Conservation (phyloP, 73 alveolate genomes). For the Tetrahymena thermophila region DNA sequence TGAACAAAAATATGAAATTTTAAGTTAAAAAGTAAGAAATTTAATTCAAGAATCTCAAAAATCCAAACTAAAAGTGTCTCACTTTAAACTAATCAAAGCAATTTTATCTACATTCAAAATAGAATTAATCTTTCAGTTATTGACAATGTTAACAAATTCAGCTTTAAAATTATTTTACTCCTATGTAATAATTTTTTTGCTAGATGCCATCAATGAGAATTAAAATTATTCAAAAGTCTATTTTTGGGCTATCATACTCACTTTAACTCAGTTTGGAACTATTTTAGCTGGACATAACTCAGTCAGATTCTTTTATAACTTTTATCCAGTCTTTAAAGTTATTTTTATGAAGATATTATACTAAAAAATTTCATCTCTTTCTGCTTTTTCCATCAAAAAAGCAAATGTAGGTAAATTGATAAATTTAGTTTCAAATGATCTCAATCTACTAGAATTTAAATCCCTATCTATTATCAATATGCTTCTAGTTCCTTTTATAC, state of each 20-base stretch:
- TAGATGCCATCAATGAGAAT: background rate
- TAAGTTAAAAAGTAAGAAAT: background rate
- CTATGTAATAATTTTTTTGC: background rate
- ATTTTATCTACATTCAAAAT: background rate
- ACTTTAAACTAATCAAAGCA: background rate
- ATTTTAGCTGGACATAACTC: background rate
- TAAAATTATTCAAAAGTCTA: background rate
- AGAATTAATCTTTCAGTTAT: background rate
- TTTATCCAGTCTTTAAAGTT: background rate
- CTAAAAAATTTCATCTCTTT: background rate
- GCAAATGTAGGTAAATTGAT: slow-evolving; percentile 24
- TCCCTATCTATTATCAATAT: background rate
- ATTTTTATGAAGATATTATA: background rate
- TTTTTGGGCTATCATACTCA: background rate
- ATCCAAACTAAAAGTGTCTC: background rate
- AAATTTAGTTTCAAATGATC: slow-evolving; percentile 33
- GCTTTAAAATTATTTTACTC: background rate
- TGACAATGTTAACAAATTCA: background rate
- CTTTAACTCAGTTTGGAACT: background rate
- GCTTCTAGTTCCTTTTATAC: background rate
- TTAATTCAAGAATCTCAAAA: background rate
- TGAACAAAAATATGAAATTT: background rate
- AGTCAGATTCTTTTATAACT: background rate
- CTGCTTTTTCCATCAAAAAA: background rate
- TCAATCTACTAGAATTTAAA: slow-evolving; percentile 1